These are phyloP conservation scores for Oenanthe javanica DNA, from an alignment of 140 eudicot genomes.

Conservation along the genomic window DNA sequence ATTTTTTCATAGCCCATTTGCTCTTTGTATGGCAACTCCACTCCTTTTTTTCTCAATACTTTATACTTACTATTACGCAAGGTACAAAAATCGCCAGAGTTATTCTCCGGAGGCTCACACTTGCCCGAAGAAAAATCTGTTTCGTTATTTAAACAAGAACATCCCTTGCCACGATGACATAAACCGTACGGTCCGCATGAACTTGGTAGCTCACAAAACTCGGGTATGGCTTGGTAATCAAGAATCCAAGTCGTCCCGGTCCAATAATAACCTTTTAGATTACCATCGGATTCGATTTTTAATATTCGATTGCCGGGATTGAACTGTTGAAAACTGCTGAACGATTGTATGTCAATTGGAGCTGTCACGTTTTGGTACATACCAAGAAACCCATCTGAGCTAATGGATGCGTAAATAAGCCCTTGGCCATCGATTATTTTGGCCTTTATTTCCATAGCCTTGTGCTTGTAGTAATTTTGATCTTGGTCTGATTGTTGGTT, in stretches of 20 bases:
- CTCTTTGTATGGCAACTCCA: conserved; percentile 65
- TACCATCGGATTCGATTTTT: conserved; percentile 71
- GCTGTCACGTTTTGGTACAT: conserved; percentile 67
- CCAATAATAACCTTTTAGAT: conserved; percentile 79
- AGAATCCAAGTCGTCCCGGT: conserved; percentile 63
- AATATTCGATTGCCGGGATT: conserved; percentile 56
- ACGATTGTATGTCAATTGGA: conserved; percentile 66
- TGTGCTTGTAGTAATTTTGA: conserved; percentile 54
- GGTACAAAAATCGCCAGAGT: conserved; percentile 40
- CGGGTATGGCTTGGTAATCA: conserved; percentile 56
- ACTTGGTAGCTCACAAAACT: conserved; percentile 65
- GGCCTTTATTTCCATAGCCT: conserved; percentile 68
- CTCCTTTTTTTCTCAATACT: conserved; percentile 40
- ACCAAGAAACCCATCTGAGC: conserved; percentile 66
- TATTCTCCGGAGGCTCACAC: conserved; percentile 23
- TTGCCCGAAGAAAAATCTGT: conserved; percentile 30
- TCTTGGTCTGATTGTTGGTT: conserved; percentile 23
- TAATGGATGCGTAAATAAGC: conserved; percentile 39
- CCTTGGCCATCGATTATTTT: conserved; percentile 40
- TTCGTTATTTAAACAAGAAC: conserved; percentile 60
- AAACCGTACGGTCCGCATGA: conserved; percentile 79
- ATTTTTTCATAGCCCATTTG: conserved; percentile 39
- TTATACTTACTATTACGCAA: conserved; percentile 11
- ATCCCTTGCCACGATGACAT: conserved; percentile 57
- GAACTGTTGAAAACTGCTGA: conserved; percentile 65